Percentiles rank a stretch among this genome's conserved stretches.
phyloP scores from a whole-genome alignment of 2,329 filamentous ascomycete species.

The Didymella glomerata region DNA sequence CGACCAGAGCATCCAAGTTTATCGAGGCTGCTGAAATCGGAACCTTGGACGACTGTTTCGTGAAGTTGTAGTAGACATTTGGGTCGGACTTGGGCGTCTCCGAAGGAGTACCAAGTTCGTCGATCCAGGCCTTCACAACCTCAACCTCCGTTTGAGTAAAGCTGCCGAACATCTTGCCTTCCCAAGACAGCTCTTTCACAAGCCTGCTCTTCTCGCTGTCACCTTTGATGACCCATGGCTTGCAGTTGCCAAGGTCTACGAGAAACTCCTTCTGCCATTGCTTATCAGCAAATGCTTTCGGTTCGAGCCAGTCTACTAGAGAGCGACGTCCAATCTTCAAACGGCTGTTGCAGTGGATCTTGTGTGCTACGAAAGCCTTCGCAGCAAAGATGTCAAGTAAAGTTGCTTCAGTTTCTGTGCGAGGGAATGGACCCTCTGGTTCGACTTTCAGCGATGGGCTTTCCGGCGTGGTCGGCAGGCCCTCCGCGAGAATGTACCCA shows the following conservation, averaged over 20 bases:
- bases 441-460: slow-evolving; percentile 26
- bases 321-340: slow-evolving; percentile 51
- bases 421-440: slow-evolving; percentile 18
- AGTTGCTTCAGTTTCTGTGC: slow-evolving; percentile 22
- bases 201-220: slow-evolving; percentile 53
- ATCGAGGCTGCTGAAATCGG: not conserved
- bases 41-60: slow-evolving; percentile 10
- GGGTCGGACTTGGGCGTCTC: slow-evolving; percentile 15
- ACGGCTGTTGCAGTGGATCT: slow-evolving; percentile 54
- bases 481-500: slow-evolving; percentile 53
- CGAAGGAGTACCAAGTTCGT: slow-evolving; percentile 37
- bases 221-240: slow-evolving; percentile 55
- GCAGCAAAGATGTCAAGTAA: slow-evolving; percentile 47
- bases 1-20: not conserved
- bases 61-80: slow-evolving; percentile 34
- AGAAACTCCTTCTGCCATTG: slow-evolving; percentile 51
- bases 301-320: slow-evolving; percentile 56
- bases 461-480: slow-evolving; percentile 33
- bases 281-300: slow-evolving; percentile 37
- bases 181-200: slow-evolving; percentile 56
- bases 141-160: slow-evolving; percentile 57
- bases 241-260: slow-evolving; percentile 45
- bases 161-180: slow-evolving; percentile 60
- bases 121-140: slow-evolving; percentile 53
- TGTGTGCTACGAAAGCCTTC: slow-evolving; percentile 52